Base-by-base conservation (phyloP, 208 protist species). In the Acanthamoeba healyi region DNA sequence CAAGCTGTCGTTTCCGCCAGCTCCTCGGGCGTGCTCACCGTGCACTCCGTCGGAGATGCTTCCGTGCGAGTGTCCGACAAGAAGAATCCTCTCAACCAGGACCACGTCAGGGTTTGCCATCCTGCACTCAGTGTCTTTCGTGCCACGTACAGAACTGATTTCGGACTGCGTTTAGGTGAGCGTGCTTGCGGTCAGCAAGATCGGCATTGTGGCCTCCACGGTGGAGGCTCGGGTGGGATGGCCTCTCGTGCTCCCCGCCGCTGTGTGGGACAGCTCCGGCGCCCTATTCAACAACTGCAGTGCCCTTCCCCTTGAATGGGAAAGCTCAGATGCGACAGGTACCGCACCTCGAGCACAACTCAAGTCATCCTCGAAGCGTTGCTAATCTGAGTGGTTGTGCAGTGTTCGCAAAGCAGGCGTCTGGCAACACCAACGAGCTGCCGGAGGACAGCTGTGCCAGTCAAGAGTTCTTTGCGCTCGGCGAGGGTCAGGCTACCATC, bases 251-350 rank as follows among this genome's bases (percentile, higher is more conserved):
- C 40, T 93, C 36, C 88, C 88, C 42, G 63, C 46, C n/a, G 88
- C 65, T 6, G 38, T 93, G 88, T 56, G 38, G 88, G 88, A 93
- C 29, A 46, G 56, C 40, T 93, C 88, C 2, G 24, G 42, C 15
- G 19, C 17, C n/a, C 88, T 72, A 32, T 93, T 93, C 36, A 44
- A 93, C 46, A 93, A 93, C 88, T 93, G 88, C 51, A 93, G 88
- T 32, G 88, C 88, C 15, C 42, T 93, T 32, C 88, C 88, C 44
- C n/a, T 93, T 36, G 44, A 93, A 54, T 93, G 88, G 88, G 88
- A 93, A 32, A 93, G 32, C 26, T 81, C 63, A n/a, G 88, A 93
- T 61, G n/a, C 58, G 26, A 46, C 88, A 56, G 88, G 88, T 93
- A 42, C 17, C 26, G 5, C 12, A 5, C 32, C 38, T 63, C 40